Conservation (phyloP, 2,329 filamentous ascomycete genomes). For the Trichoderma cornu-damae region DNA sequence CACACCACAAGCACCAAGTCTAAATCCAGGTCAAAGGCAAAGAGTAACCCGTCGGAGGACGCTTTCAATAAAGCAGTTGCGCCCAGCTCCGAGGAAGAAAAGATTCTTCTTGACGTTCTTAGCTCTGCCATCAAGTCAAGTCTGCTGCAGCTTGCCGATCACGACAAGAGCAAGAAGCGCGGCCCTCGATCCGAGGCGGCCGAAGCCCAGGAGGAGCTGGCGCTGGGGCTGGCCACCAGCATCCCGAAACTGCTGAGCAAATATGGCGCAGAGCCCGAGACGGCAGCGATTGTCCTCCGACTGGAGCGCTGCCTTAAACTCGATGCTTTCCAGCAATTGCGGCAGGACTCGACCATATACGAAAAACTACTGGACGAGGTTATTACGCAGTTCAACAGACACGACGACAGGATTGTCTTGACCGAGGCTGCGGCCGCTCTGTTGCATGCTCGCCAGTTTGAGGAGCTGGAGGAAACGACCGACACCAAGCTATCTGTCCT, state of each 20-base stretch:
- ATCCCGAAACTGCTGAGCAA: conserved; percentile 88
- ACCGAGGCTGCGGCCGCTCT: conserved; percentile 78
- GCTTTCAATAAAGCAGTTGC: conserved; percentile 68
- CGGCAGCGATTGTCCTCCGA: conserved; percentile 78
- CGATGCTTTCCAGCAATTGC: conserved; percentile 80
- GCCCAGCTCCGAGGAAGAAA: conserved; percentile 70
- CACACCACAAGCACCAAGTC: conserved; percentile 63
- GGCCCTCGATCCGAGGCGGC: conserved; percentile 57
- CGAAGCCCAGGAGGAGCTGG: conserved; percentile 72
- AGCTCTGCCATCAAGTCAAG: conserved; percentile 74
- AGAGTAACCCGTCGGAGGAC: conserved; percentile 50
- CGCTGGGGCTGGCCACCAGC: conserved; percentile 67
- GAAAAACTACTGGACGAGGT: conserved; percentile 82
- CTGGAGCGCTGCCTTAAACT: conserved; percentile 83
- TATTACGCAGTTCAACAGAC: conserved; percentile 88
- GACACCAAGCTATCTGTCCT: conserved; percentile 73
- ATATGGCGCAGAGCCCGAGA: conserved; percentile 82
- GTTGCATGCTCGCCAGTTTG: conserved; percentile 77
- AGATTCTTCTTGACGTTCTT: conserved; percentile 80
- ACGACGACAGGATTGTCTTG: conserved; percentile 79
- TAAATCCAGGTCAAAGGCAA: conserved; percentile 47
- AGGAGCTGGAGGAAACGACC: conserved; percentile 81
- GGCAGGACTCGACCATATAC: conserved; percentile 79
- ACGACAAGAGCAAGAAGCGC: conserved; percentile 55
- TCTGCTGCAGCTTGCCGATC: conserved; percentile 61